Conservation (phyloP, 164 flowering plant genomes). For the Annona cherimola region DNA sequence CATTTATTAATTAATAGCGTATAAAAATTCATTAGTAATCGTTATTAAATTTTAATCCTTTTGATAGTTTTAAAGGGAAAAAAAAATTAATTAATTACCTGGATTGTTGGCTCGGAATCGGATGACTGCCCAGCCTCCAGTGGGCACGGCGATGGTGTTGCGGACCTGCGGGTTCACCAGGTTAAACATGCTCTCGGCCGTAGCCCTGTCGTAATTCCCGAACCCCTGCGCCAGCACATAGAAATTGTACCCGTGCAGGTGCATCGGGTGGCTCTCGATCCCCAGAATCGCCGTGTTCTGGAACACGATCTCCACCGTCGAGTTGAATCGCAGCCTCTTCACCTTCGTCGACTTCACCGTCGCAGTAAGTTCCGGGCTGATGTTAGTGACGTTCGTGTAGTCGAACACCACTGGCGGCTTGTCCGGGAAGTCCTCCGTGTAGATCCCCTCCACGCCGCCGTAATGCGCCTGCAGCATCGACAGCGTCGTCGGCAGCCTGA, state of each 20-base stretch:
- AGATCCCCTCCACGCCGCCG: constrained; percentile 31
- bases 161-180: constrained; percentile 54
- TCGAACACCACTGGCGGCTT: constrained; percentile 47
- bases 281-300: constrained; percentile 59
- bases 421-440: constrained; percentile 54
- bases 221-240: constrained; percentile 66
- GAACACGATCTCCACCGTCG: constrained; percentile 57
- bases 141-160: constrained; percentile 70
- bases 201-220: constrained; percentile 41
- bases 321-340: constrained; percentile 42
- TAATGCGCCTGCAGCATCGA: constrained; percentile 54
- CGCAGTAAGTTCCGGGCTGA: constrained; percentile 16
- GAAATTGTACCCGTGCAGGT: constrained; percentile 50
- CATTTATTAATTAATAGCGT: neutral
- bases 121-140: constrained; percentile 78
- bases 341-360: constrained; percentile 35
- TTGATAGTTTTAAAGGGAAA: too few species aligned
- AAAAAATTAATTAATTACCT: constrained; percentile 20
- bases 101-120: constrained; percentile 66
- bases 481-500: constrained; percentile 26
- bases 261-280: constrained; percentile 62
- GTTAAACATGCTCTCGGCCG: constrained; percentile 39
- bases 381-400: constrained; percentile 33
- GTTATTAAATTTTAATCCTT: too few species aligned
- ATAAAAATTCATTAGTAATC: too few species aligned